Evolutionary conservation across 306 rosid species (phyloP).

Genomic region (Potentilla sterilis): DNA sequence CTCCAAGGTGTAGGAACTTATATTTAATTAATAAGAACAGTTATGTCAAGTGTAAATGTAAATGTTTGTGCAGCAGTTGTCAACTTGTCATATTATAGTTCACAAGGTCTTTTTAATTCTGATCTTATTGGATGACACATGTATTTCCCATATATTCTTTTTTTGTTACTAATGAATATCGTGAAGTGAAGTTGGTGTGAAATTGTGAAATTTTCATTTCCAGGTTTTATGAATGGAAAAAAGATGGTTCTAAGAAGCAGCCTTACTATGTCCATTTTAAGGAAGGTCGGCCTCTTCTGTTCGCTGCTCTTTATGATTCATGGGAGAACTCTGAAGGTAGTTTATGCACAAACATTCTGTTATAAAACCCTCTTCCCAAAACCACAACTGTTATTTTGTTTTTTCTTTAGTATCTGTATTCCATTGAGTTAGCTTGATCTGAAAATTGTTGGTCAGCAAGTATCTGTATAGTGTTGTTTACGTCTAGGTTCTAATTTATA

Average conservation of each 20-base stretch:
- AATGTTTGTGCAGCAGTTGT: not conserved
- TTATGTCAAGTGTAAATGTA: not conserved
- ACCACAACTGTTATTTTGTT: not conserved
- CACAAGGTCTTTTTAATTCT: not conserved
- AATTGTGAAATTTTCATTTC: not conserved
- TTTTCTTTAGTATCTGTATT: not conserved
- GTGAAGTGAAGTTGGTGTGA: not conserved
- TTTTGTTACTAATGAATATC: not conserved
- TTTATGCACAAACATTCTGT: not conserved
- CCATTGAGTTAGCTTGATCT: not conserved
- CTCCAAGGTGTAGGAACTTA: not conserved
- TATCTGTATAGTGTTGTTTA: not conserved
- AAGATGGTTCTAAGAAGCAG: slow-evolving; percentile 82
- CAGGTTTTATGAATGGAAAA: slow-evolving; percentile 96
- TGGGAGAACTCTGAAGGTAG: slow-evolving; percentile 82
- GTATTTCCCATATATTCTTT: not conserved
- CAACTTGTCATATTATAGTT: not conserved
- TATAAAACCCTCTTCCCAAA: not conserved
- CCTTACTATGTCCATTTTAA: slow-evolving; percentile 87
- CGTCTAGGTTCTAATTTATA: slow-evolving; percentile 14
- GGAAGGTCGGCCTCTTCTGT: slow-evolving; percentile 77
- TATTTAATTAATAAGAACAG: not conserved
- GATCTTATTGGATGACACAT: not conserved
- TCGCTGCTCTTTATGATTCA: slow-evolving; percentile 88
- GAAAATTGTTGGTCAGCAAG: not conserved